Percentiles rank a stretch among this genome's conserved stretches.
Conservation (phyloP, 2,329 filamentous ascomycete genomes). For the Ploettnerulaceae sp. region DNA sequence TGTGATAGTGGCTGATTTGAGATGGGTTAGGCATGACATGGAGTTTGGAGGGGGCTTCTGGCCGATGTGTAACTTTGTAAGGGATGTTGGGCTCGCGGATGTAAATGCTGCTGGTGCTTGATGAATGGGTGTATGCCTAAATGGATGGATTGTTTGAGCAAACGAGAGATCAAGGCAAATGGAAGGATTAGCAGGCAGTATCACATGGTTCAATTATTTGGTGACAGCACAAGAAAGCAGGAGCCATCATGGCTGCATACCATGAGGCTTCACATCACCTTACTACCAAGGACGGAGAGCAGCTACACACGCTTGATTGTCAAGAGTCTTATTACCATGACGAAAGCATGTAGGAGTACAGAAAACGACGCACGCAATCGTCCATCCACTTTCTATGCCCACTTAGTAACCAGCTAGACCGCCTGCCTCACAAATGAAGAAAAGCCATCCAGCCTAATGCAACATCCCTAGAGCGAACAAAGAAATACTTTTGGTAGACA, state of each 20-base stretch:
- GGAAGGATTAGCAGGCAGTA: too few relatives aligned
- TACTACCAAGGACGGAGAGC: background rate
- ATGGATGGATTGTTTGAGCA: too few relatives aligned
- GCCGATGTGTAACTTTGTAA: conserved; percentile 37
- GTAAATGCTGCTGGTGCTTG: background rate
- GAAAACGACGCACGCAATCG: conserved; percentile 17
- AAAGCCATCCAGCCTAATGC: conserved; percentile 10
- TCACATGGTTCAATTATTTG: background rate
- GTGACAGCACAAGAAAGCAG: background rate
- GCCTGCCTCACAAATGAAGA: conserved; percentile 7
- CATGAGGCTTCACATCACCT: too few relatives aligned
- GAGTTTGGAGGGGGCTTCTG: conserved; percentile 68
- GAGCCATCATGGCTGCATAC: background rate
- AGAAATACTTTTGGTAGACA: conserved; percentile 22
- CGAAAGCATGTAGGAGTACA: conserved; percentile 27
- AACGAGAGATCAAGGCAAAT: too few relatives aligned
- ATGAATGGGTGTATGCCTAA: background rate
- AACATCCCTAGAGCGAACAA: conserved; percentile 13
- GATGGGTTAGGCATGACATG: conserved; percentile 67
- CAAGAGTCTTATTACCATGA: conserved; percentile 19
- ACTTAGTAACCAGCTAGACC: conserved; percentile 9
- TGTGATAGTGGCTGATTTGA: background rate
- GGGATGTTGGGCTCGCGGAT: conserved; percentile 22
- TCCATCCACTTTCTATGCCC: conserved; percentile 21
- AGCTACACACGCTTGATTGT: conserved; percentile 2